These are phyloP conservation scores for Phlebiopsis gigantea DNA, from an alignment of 768 basidiomycete genomes.

Conservation along the genomic window DNA sequence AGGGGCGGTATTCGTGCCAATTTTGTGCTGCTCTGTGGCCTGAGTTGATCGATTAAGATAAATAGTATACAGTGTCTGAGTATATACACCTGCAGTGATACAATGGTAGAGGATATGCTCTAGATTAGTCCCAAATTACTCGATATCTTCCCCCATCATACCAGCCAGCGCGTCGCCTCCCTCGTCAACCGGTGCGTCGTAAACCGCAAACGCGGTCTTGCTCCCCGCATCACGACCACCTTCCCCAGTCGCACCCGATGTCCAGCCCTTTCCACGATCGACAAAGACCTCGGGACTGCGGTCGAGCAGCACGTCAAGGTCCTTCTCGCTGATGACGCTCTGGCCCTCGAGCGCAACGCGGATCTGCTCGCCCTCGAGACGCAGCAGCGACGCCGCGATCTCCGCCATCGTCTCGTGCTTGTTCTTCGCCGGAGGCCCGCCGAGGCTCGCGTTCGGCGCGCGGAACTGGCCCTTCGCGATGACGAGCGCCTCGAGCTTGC, in stretches of 20 bases:
- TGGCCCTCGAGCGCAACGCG: constrained; percentile 69
- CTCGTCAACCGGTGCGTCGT: constrained; percentile 56
- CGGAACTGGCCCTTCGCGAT: constrained; percentile 94
- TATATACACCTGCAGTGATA: neutral
- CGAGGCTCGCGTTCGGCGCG: constrained; percentile 39
- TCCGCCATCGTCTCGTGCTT: constrained; percentile 70
- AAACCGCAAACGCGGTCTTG: constrained; percentile 72
- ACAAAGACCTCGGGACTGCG: constrained; percentile 68
- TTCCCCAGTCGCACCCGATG: constrained; percentile 27
- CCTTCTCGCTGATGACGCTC: constrained; percentile 74
- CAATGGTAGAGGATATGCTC: neutral
- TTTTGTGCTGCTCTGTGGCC: too few species aligned
- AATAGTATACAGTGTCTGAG: too few species aligned
- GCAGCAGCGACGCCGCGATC: constrained; percentile 71
- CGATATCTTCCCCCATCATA: constrained; percentile 47
- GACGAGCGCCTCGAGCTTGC: constrained; percentile 89
- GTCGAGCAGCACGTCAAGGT: constrained; percentile 78
- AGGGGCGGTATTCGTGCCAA: too few species aligned
- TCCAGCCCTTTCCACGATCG: constrained; percentile 72
- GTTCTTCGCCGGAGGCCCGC: constrained; percentile 16
- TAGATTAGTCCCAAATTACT: neutral
- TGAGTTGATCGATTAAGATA: too few species aligned
- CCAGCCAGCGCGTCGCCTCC: constrained; percentile 67
- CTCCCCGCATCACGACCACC: constrained; percentile 18
- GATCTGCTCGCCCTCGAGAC: constrained; percentile 85